Base-by-base conservation (phyloP, 1,284 basidiomycete genomes). In the Cryptococcus amylolentus region DNA sequence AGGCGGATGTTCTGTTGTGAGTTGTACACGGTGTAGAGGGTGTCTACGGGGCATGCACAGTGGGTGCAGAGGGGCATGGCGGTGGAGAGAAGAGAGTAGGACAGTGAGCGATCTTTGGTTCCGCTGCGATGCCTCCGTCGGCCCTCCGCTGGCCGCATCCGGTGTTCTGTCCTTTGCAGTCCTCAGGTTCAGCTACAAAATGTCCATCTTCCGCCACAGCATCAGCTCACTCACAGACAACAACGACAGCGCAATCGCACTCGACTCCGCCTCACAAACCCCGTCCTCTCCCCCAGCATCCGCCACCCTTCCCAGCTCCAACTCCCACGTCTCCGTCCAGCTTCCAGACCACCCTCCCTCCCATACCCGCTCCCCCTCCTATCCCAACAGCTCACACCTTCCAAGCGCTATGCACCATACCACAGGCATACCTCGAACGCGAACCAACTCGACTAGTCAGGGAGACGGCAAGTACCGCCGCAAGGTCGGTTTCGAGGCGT, bases 401-500 rank as follows among this genome's bases (percentile, higher is more conserved):
- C 55, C 61, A 40, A 59, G 56, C 5, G 59, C 63, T 9, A 57
- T 61, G 55, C 52, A 56, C 39, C 57, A 57, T 28, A 52, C 26
- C 3, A 54, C 52, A 10, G 66, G 64, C 3, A 56, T 72, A 18
- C 68, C 68, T 1, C 49, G 69, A 20, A 70, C 71, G 14, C 60
- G 64, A 49, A 72, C 69, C 14, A 66, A 66, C 41, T 66, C 64
- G 18, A 67, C 63, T 54, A 66, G 66, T 13, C 64, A 68, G 23
- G 63, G 58, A n/a, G 73, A 72, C 18, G 72, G 73, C n/a, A 83
- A 83, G 4, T 88, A 87, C 72, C 87, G 86, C 14, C 83, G 88
- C n/a, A 91, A 93, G 73, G 91, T 94, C 26, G 88, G 87, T 0
- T 91, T 91, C 67, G 88, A 90, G 71, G 89, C 88, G 2, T 88